These are phyloP conservation scores for Dothiorella sarmentorum DNA, from an alignment of 2,329 filamentous ascomycete species.

Conservation along the genomic window DNA sequence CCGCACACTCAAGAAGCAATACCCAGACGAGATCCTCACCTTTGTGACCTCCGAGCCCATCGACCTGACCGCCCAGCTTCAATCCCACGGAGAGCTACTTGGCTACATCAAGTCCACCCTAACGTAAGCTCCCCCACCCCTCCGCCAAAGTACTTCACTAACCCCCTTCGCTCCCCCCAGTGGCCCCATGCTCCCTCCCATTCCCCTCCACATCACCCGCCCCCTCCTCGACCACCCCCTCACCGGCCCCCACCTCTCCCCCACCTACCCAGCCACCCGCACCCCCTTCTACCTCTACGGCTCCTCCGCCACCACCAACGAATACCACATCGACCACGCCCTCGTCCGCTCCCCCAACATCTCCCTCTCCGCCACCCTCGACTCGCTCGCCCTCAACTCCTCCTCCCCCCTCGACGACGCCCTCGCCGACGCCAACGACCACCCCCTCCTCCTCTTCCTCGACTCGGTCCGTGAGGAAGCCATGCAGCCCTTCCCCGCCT, in stretches of 20 bases:
- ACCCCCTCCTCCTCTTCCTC: constrained; percentile 30
- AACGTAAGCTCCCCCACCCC: background rate
- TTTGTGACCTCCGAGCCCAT: constrained; percentile 28
- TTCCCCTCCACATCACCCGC: constrained; percentile 26
- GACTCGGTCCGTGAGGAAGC: constrained; percentile 35
- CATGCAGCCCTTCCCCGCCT: constrained; percentile 38
- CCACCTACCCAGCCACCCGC: constrained; percentile 34
- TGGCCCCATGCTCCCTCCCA: constrained; percentile 24
- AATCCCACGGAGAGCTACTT: background rate
- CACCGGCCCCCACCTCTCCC: constrained; percentile 34
- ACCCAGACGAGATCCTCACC: constrained; percentile 28
- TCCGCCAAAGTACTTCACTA: background rate
- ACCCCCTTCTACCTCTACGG: constrained; percentile 50
- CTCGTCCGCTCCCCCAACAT: constrained; percentile 44
- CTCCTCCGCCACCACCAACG: constrained; percentile 22
- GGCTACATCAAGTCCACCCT: background rate
- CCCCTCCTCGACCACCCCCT: constrained; percentile 33
- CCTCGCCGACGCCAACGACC: background rate
- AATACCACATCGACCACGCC: constrained; percentile 44
- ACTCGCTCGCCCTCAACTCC: background rate
- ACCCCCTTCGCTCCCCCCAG: background rate
- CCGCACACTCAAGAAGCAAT: constrained; percentile 24
- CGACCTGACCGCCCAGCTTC: constrained; percentile 25
- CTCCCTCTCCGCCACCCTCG: constrained; percentile 29
- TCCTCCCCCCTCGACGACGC: background rate